Conservation (phyloP, 2,329 filamentous ascomycete species). For the Davidsoniella virescens region DNA sequence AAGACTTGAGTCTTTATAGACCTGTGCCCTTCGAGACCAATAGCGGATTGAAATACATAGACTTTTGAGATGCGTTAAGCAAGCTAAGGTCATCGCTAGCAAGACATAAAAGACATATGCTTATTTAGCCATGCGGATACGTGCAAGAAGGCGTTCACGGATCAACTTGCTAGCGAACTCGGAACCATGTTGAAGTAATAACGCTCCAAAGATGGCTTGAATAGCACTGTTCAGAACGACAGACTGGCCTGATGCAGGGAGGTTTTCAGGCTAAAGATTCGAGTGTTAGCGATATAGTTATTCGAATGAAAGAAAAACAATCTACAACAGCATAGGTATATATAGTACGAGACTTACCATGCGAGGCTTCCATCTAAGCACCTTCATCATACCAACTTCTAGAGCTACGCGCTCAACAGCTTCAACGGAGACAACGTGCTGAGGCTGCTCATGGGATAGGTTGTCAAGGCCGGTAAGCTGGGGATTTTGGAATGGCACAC, state of each 20-base stretch:
- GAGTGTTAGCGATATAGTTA: slow-evolving; percentile 3
- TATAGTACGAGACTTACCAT: slow-evolving; percentile 37
- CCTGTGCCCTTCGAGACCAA: too few relatives aligned
- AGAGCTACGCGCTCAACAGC: slow-evolving; percentile 53
- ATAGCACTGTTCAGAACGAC: slow-evolving; percentile 61
- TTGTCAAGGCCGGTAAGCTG: slow-evolving; percentile 59
- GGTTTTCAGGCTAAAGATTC: slow-evolving; percentile 39
- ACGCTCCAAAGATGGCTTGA: slow-evolving; percentile 73
- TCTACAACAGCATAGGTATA: background rate
- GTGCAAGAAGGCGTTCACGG: slow-evolving; percentile 53
- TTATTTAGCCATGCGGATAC: slow-evolving; percentile 6
- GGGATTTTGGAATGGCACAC: slow-evolving; percentile 52
- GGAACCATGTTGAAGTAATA: slow-evolving; percentile 77
- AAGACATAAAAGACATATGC: background rate
- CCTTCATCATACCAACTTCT: slow-evolving; percentile 52
- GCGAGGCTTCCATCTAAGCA: slow-evolving; percentile 79
- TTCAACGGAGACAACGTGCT: slow-evolving; percentile 43
- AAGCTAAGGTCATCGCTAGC: too few relatives aligned
- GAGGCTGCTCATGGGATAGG: slow-evolving; percentile 44
- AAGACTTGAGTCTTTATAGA: too few relatives aligned
- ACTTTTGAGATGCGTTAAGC: too few relatives aligned
- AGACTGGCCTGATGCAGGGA: slow-evolving; percentile 56
- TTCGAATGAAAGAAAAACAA: slow-evolving; percentile 5
- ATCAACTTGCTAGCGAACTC: slow-evolving; percentile 59
- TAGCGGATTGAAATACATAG: too few relatives aligned